phyloP scores from a whole-genome alignment of 1,284 basidiomycete species.

The Polyporus tsugae region DNA sequence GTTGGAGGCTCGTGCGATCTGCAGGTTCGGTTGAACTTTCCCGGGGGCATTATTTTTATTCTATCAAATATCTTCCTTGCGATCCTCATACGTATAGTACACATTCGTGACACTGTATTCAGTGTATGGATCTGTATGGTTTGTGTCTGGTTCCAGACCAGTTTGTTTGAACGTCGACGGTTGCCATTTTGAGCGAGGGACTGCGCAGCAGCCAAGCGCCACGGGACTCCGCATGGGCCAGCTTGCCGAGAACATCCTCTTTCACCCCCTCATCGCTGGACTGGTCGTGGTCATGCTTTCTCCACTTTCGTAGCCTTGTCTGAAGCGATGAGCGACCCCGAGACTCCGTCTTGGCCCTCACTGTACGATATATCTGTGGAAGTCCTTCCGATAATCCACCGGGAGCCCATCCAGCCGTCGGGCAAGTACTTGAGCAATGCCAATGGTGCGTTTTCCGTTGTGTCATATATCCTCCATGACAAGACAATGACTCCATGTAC shows the following conservation, averaged over 20 bases:
- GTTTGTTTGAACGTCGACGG: background rate
- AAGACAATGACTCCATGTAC: background rate
- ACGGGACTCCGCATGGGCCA: background rate
- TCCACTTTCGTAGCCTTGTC: background rate
- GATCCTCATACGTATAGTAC: background rate
- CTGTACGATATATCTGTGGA: slow-evolving; percentile 55
- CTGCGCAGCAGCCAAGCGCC: slow-evolving; percentile 6
- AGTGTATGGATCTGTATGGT: background rate
- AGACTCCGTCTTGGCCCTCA: slow-evolving; percentile 52
- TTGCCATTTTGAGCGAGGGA: slow-evolving; percentile 7
- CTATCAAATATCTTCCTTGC: background rate
- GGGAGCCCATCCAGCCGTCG: slow-evolving; percentile 42
- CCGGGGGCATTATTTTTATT: background rate
- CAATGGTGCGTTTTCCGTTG: slow-evolving; percentile 38
- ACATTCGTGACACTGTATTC: background rate
- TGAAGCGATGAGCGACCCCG: slow-evolving; percentile 26
- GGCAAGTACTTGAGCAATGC: slow-evolving; percentile 45
- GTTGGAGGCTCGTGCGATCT: slow-evolving; percentile 32
- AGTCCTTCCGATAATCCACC: slow-evolving; percentile 50
- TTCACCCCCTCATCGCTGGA: background rate
- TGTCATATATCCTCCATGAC: too few species aligned
- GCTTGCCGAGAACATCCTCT: background rate
- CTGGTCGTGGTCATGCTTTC: slow-evolving; percentile 18
- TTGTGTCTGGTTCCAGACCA: background rate
- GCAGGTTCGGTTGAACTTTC: slow-evolving; percentile 32